A percentile compares a stretch with the other conserved stretches of the same genome.
phyloP scores from a whole-genome alignment of 768 basidiomycete genomes.

The Phylloporus sp. region DNA sequence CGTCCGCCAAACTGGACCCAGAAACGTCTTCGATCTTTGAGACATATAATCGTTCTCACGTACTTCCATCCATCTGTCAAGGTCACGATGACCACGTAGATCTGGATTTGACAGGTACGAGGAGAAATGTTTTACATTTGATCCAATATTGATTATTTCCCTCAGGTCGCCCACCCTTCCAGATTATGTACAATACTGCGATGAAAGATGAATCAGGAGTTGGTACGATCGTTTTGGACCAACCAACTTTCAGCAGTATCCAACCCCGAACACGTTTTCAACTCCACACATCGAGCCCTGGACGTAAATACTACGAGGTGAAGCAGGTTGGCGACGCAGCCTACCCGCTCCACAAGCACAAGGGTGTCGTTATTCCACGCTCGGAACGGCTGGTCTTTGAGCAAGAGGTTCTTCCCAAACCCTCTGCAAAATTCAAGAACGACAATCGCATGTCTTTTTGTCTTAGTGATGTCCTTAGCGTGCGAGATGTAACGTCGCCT shows the following conservation, averaged over 20 bases:
- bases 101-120: slow-evolving; percentile 71
- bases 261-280: slow-evolving; percentile 78
- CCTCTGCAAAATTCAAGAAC: slow-evolving; percentile 75
- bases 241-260: slow-evolving; percentile 81
- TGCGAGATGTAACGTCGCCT: slow-evolving; percentile 45
- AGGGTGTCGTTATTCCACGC: slow-evolving; percentile 59
- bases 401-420: slow-evolving; percentile 79
- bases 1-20: slow-evolving; percentile 64
- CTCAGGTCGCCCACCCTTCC: slow-evolving; percentile 86
- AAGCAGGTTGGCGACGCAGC: slow-evolving; percentile 83
- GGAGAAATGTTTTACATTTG: neutral
- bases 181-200: slow-evolving; percentile 86
- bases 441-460: slow-evolving; percentile 69
- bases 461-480: slow-evolving; percentile 60
- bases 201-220: slow-evolving; percentile 64
- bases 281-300: slow-evolving; percentile 70
- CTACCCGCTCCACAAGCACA: slow-evolving; percentile 73
- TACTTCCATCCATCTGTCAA: slow-evolving; percentile 77
- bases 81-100: slow-evolving; percentile 79
- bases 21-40: slow-evolving; percentile 56
- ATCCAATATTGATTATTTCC: neutral
- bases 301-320: slow-evolving; percentile 86
- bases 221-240: slow-evolving; percentile 66
- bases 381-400: slow-evolving; percentile 72
- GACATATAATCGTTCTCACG: slow-evolving; percentile 66